Conservation (phyloP, 257 asterid genomes). For the Striga asiatica region DNA sequence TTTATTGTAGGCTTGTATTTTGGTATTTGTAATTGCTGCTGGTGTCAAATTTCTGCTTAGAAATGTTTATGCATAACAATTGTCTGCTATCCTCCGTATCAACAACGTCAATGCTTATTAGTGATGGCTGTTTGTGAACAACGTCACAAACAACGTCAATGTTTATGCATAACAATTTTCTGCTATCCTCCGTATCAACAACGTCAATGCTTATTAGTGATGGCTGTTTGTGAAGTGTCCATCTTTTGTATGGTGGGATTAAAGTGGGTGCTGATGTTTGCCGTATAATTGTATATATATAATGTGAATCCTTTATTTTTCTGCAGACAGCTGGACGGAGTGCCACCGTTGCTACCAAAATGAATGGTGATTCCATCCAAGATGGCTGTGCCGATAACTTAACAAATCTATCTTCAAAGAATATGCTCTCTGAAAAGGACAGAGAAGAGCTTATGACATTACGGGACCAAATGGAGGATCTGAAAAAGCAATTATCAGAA, state of each 20-base stretch:
- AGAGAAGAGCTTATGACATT: constrained; percentile 62
- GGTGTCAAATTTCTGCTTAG: neutral
- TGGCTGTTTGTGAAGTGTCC: neutral
- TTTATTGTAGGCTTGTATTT: no score
- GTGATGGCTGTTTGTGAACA: neutral
- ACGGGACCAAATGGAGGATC: constrained; percentile 66
- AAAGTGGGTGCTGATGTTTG: constrained; percentile 15
- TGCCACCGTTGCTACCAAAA: constrained; percentile 42
- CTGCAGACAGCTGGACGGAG: constrained; percentile 54
- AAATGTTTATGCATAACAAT: neutral
- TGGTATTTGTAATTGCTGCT: neutral
- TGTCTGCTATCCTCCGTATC: neutral
- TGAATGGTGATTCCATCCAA: constrained; percentile 27
- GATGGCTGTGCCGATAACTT: constrained; percentile 40
- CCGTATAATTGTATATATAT: no score
- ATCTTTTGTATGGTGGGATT: neutral
- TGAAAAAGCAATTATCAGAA: constrained; percentile 54
- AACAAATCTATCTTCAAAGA: constrained; percentile 41
- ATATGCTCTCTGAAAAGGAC: constrained; percentile 55
- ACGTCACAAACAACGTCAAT: neutral
- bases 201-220: neutral
- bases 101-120: neutral
- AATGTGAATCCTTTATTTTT: no score
- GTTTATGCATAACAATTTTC: neutral
- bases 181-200: neutral